These are phyloP conservation scores for Combretum micranthum DNA, from an alignment of 345 rosid species.

Conservation along the genomic window DNA sequence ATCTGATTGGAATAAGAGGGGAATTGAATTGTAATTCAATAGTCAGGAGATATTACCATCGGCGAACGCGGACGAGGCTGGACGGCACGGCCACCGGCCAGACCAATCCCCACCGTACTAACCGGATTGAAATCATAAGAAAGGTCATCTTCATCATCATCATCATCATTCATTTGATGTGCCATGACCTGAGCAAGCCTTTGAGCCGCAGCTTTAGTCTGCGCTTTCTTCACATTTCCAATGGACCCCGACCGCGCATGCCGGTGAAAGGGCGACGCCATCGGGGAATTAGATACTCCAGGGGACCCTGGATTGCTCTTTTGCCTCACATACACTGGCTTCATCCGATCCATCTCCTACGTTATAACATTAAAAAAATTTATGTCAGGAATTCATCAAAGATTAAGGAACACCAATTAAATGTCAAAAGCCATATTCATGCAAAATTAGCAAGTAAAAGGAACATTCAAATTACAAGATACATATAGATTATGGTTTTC, in stretches of 20 bases:
- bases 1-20: no score
- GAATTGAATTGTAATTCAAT: no score
- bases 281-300: slow-evolving; percentile 39
- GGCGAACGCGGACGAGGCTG: slow-evolving; percentile 25
- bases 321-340: slow-evolving; percentile 34
- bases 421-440: no score
- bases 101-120: slow-evolving; percentile 21
- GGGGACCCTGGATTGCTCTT: slow-evolving; percentile 31
- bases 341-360: slow-evolving; percentile 46
- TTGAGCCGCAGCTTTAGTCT: slow-evolving; percentile 84
- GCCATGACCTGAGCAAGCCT: slow-evolving; percentile 20
- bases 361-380: no score
- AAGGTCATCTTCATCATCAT: slow-evolving; percentile 21
- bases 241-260: slow-evolving; percentile 65
- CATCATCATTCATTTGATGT: slow-evolving; percentile 18
- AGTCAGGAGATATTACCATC: slow-evolving; percentile 19
- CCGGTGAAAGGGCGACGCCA: slow-evolving; percentile 33
- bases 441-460: no score
- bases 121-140: slow-evolving; percentile 19
- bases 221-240: slow-evolving; percentile 53
- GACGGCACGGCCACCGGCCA: slow-evolving; percentile 25
- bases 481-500: no score
- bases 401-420: no score
- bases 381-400: no score
- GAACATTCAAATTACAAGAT: no score